phyloP scores from a whole-genome alignment of 139 green algal species.

The Chlamydomonas eustigma region DNA sequence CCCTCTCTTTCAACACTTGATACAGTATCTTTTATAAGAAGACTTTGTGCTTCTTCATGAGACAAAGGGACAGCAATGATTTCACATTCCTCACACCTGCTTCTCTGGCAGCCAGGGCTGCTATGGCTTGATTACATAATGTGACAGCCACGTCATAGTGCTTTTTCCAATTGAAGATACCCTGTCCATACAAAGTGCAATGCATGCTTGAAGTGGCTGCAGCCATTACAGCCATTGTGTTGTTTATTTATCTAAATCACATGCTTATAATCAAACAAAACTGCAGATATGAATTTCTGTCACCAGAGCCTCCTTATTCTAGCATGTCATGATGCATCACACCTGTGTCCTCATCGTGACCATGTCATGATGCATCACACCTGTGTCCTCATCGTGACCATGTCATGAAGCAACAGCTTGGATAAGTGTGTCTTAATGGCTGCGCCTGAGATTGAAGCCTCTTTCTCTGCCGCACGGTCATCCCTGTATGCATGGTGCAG shows the following conservation, averaged over 20 bases:
- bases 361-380: neutral
- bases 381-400: slow-evolving; percentile 21
- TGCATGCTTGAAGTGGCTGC: neutral
- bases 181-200: neutral
- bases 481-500: too few relatives aligned
- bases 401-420: slow-evolving; percentile 25
- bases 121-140: slow-evolving; percentile 31
- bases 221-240: too few relatives aligned
- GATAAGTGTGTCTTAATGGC: slow-evolving; percentile 30
- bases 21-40: too few relatives aligned
- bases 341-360: slow-evolving; percentile 15
- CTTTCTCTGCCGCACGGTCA: slow-evolving; percentile 38
- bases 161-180: slow-evolving; percentile 40
- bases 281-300: too few relatives aligned
- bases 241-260: too few relatives aligned
- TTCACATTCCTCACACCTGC: too few relatives aligned
- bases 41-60: too few relatives aligned
- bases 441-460: slow-evolving; percentile 27
- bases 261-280: too few relatives aligned
- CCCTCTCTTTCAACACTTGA: too few relatives aligned
- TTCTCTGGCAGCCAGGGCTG: slow-evolving; percentile 36
- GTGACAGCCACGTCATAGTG: slow-evolving; percentile 35
- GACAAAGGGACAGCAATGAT: too few relatives aligned
- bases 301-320: neutral
- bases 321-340: neutral